Base-by-base conservation (phyloP, 2,329 filamentous ascomycete species). In the Botrytis galanthina region DNA sequence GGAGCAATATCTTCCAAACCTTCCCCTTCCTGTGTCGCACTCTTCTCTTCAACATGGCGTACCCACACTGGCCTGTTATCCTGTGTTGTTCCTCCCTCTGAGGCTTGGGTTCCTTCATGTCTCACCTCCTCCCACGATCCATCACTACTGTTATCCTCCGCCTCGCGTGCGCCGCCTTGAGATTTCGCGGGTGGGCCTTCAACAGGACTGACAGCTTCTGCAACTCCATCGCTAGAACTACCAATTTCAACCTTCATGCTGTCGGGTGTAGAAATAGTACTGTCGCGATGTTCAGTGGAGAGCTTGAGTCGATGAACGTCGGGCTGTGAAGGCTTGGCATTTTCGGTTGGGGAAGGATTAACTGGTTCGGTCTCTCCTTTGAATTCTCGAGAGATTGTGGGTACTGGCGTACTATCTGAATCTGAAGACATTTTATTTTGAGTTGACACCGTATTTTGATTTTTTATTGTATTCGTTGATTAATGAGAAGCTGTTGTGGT, bases 101-200 rank as follows among this genome's bases (percentile, higher is more conserved):
- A 32, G 7, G 9, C 48, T n/a, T 61, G 37, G 16, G 29, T 22
- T 46, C 37, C 22, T 7, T 70, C 54, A 22, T 46, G 4, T n/a
- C 44, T 62, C 26, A 70, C 29, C 6, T 70, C 68, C 35, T 70
- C 51, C 68, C 68, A 70, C 8, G 68, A 70, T 70, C 14, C 68
- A 60, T 70, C 68, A 16, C 68, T 70, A 37, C 14, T 7, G 9
- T 44, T 35, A 22, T 61, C 68, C 22, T 70, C 68, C 20, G 35
- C 5, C 66, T 69, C 37, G 20, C 29, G 42, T 16, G n/a, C 20
- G 12, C 26, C 29, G 29, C 29, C 22, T 16, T 37, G 59, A 8
- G 54, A n/a, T 46, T 46, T 70, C 29, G 68, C 20, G 22, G 22
- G 54, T 8, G 39, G 7, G 16, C 26, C 66, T 20, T 57, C 66